Evolutionary conservation across 345 rosid genomes (phyloP).

Genomic region (Conringia planisiliqua): DNA sequence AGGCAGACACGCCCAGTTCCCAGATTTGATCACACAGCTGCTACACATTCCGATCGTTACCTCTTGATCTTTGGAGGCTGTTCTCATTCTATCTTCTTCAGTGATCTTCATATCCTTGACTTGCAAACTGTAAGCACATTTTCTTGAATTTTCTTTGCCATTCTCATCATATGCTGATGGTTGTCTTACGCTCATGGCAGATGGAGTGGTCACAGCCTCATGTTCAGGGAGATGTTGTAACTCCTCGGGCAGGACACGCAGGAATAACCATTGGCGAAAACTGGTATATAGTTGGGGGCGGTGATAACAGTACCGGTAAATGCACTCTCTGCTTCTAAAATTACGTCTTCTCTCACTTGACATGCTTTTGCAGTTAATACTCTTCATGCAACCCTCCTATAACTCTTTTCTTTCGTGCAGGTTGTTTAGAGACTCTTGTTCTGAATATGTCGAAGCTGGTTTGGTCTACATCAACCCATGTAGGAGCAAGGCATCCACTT

Average conservation of each 20-base stretch:
- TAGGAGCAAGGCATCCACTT: conserved; percentile 83
- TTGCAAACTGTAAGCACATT: conserved; percentile 67
- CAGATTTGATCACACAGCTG: conserved; percentile 94
- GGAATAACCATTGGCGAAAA: conserved; percentile 69
- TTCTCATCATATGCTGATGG: conserved; percentile 18
- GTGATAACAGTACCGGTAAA: conserved; percentile 88
- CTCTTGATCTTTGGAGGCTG: conserved; percentile 93
- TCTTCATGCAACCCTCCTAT: background rate
- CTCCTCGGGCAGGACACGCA: conserved; percentile 94
- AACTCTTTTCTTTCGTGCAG: conserved; percentile 35
- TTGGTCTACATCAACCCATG: conserved; percentile 66
- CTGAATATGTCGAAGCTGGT: conserved; percentile 83
- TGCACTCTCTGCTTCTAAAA: conserved; percentile 11
- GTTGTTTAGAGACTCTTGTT: conserved; percentile 80
- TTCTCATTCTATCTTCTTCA: conserved; percentile 90
- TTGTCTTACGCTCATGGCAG: conserved; percentile 39
- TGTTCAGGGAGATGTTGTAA: conserved; percentile 64
- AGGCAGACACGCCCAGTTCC: conserved; percentile 97
- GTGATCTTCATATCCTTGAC: conserved; percentile 90
- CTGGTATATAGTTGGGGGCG: conserved; percentile 96
- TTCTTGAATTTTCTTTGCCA: background rate
- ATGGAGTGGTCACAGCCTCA: conserved; percentile 96
- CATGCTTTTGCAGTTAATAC: background rate
- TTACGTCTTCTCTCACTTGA: background rate
- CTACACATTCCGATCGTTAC: conserved; percentile 66